Evolutionary conservation across 805 yeast species (phyloP).

Genomic region (Nakazawaea ishiwadae): DNA sequence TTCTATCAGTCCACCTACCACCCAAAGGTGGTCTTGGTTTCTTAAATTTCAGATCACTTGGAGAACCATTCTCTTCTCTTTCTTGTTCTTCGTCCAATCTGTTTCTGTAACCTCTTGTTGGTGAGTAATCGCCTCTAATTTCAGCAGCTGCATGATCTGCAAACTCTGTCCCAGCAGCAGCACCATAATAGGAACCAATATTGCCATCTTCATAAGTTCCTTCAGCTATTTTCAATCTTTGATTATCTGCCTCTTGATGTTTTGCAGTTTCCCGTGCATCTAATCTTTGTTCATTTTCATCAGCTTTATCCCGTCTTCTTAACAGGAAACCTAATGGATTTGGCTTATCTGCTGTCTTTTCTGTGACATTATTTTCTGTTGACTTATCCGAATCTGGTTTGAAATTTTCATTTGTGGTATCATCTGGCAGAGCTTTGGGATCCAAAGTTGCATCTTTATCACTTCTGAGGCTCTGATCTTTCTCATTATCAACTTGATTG

Average conservation of each 20-base stretch:
- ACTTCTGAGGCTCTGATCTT: not conserved
- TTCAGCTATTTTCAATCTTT: not conserved
- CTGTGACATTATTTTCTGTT: not conserved
- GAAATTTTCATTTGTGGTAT: not conserved
- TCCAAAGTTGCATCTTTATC: no score
- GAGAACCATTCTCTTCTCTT: not conserved
- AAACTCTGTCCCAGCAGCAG: not conserved
- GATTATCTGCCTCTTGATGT: not conserved
- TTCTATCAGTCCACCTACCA: not conserved
- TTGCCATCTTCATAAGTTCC: not conserved
- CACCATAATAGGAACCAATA: slow-evolving; percentile 1
- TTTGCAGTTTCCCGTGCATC: not conserved
- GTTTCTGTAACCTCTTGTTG: not conserved
- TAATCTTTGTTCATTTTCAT: slow-evolving; percentile 3
- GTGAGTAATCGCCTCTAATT: not conserved
- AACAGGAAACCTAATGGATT: slow-evolving; percentile 2
- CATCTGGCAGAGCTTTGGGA: not conserved
- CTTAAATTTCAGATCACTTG: not conserved
- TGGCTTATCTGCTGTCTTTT: slow-evolving; percentile 1
- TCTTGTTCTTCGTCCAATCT: not conserved
- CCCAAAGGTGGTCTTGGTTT: not conserved
- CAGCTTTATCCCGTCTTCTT: slow-evolving; percentile 3
- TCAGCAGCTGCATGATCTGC: no score
- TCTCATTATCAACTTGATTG: not conserved
- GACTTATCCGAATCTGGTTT: not conserved